phyloP scores from a whole-genome alignment of 23 red algal species.

The Gracilaria caudata region DNA sequence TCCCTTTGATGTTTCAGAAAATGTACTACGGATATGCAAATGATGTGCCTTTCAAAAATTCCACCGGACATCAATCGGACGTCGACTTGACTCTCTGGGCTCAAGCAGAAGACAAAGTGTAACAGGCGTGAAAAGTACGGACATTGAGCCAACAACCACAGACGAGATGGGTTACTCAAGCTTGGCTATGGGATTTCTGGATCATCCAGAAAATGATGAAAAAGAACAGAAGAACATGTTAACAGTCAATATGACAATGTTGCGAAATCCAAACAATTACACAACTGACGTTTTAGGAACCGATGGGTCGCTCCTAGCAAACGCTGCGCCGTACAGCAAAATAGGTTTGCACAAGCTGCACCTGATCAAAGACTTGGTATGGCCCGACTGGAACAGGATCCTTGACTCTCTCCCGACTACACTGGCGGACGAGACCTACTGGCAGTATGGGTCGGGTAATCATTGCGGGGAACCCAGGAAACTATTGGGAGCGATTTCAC shows the following conservation, averaged over 20 bases:
- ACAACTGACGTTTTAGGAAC: too few relatives aligned
- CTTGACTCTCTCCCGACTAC: not conserved
- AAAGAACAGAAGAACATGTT: not conserved
- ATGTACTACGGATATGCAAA: too few relatives aligned
- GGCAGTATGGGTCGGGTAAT: not conserved
- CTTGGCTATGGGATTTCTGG: not conserved
- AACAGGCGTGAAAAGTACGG: not conserved
- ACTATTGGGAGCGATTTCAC: too few relatives aligned
- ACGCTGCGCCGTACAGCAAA: not conserved
- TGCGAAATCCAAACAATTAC: not conserved
- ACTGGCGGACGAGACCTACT: not conserved
- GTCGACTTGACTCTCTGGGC: not conserved
- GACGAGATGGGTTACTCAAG: not conserved
- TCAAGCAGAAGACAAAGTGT: not conserved
- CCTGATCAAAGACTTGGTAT: not conserved
- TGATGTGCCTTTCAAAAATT: not conserved
- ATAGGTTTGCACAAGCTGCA: not conserved
- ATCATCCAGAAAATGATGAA: not conserved
- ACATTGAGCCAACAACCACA: constrained; percentile 6
- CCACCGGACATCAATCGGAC: constrained; percentile 9
- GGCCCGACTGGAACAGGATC: not conserved
- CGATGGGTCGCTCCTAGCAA: too few relatives aligned
- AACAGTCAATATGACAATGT: not conserved
- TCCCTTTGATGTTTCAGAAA: too few relatives aligned
- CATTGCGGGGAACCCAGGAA: too few relatives aligned